Evolutionary conservation across 129 eudicot species (phyloP).

Genomic region (Lactuca saligna): DNA sequence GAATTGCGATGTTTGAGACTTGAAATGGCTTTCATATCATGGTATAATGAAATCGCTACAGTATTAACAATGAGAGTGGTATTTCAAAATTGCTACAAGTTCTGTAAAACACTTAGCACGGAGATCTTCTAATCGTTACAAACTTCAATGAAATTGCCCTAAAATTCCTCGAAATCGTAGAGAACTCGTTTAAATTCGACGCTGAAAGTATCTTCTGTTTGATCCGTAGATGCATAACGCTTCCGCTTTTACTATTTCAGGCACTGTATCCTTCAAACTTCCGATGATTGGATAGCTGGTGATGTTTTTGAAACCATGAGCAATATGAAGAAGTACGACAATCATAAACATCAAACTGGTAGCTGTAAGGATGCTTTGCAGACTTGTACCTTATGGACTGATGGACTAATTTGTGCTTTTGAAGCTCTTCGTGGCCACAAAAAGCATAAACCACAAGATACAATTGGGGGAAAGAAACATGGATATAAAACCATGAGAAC

Average conservation of each 20-base stretch:
- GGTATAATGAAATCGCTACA: background rate
- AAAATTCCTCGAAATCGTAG: background rate
- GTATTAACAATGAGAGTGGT: background rate
- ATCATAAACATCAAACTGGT: constrained; percentile 38
- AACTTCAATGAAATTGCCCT: background rate
- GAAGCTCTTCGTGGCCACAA: constrained; percentile 49
- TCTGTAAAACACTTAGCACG: background rate
- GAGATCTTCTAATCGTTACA: background rate
- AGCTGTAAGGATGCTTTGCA: constrained; percentile 34
- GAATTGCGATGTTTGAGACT: constrained; percentile 14
- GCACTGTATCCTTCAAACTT: background rate
- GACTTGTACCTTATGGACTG: constrained; percentile 59
- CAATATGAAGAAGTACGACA: constrained; percentile 39
- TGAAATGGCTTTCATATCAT: constrained; percentile 1
- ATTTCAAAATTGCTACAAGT: background rate
- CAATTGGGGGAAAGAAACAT: constrained; percentile 30
- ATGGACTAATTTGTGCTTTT: constrained; percentile 72
- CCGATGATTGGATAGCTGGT: constrained; percentile 17
- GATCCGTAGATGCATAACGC: background rate
- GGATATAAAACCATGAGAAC: constrained; percentile 15
- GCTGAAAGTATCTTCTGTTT: background rate
- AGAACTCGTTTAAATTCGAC: constrained; percentile 1
- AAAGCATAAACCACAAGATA: constrained; percentile 32
- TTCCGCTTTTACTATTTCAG: background rate
- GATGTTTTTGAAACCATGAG: constrained; percentile 24